phyloP scores from a whole-genome alignment of 2,329 filamentous ascomycete genomes.

The Magnaporthiopsis rhizophila region DNA sequence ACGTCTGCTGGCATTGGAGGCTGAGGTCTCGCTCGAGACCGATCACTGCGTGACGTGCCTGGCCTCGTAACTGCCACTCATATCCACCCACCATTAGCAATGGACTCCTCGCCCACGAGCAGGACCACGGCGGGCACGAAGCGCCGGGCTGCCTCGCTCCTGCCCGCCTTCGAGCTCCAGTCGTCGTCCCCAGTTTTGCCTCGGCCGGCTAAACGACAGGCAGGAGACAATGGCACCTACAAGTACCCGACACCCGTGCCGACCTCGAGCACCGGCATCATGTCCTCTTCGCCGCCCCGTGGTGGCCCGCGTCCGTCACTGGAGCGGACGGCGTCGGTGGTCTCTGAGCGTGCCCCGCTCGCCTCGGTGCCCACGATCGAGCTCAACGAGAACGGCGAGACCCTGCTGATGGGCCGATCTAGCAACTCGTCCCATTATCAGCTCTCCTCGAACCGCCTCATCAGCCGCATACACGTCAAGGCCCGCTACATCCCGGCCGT shows the following conservation, averaged over 20 bases:
- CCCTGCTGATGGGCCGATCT: slow-evolving; percentile 81
- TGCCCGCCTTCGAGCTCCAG: slow-evolving; percentile 72
- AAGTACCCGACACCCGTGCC: slow-evolving; percentile 92
- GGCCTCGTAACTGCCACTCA: not conserved
- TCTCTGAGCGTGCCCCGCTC: slow-evolving; percentile 75
- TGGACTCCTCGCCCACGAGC: slow-evolving; percentile 32
- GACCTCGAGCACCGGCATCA: slow-evolving; percentile 85
- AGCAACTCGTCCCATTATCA: slow-evolving; percentile 95
- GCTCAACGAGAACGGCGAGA: slow-evolving; percentile 73
- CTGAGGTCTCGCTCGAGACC: not conserved
- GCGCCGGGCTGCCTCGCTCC: slow-evolving; percentile 57
- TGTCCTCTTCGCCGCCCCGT: slow-evolving; percentile 75
- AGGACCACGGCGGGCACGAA: slow-evolving; percentile 39
- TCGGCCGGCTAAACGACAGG: slow-evolving; percentile 60
- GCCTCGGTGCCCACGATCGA: slow-evolving; percentile 75
- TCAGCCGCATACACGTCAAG: slow-evolving; percentile 89
- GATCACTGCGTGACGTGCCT: not conserved
- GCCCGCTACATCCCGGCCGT: slow-evolving; percentile 70
- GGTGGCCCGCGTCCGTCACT: slow-evolving; percentile 39
- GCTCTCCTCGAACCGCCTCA: slow-evolving; percentile 81
- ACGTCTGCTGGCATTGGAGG: not conserved
- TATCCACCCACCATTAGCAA: slow-evolving; percentile 14
- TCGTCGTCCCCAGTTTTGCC: slow-evolving; percentile 71
- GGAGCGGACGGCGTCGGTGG: slow-evolving; percentile 52
- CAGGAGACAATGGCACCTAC: slow-evolving; percentile 38